These are phyloP conservation scores for Phytophthora meadii DNA, from an alignment of 352 stramenopile species.

Conservation along the genomic window DNA sequence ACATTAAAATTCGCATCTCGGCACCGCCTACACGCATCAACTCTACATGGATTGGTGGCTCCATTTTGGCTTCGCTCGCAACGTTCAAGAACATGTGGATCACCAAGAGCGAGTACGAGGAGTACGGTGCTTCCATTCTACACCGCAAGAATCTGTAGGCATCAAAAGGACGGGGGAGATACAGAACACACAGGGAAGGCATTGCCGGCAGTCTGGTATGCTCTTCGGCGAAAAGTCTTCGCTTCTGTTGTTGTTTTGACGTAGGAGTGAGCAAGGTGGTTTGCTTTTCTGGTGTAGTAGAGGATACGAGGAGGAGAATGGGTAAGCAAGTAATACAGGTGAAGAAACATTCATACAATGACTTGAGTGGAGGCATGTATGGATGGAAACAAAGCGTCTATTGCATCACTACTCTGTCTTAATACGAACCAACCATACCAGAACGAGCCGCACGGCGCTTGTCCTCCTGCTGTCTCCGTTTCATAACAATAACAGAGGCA, in stretches of 20 bases:
- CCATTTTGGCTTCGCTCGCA: slow-evolving; percentile 96
- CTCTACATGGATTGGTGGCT: slow-evolving; percentile 98
- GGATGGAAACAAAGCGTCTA: background rate
- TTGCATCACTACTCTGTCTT: slow-evolving; percentile 12
- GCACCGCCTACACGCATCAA: slow-evolving; percentile 95
- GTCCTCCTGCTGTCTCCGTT: slow-evolving; percentile 32
- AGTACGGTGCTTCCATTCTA: slow-evolving; percentile 97
- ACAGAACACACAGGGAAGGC: slow-evolving; percentile 16
- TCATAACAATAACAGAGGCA: slow-evolving; percentile 50
- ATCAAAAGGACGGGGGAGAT: background rate
- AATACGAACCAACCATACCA: slow-evolving; percentile 29
- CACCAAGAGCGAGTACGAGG: slow-evolving; percentile 98
- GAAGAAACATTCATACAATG: slow-evolving; percentile 12
- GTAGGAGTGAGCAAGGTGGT: slow-evolving; percentile 21
- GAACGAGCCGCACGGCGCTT: slow-evolving; percentile 25
- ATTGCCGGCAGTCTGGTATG: background rate
- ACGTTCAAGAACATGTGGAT: slow-evolving; percentile 99
- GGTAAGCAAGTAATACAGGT: slow-evolving; percentile 31
- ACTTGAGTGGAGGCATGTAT: background rate
- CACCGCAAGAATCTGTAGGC: slow-evolving; percentile 95
- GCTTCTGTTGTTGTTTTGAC: slow-evolving; percentile 42
- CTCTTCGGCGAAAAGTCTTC: slow-evolving; percentile 6
- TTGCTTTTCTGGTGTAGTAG: slow-evolving; percentile 29
- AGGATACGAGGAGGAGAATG: slow-evolving; percentile 9
- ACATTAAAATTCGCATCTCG: slow-evolving; percentile 96